phyloP scores from a whole-genome alignment of 2,329 filamentous ascomycete species.

The Penicillium rolfsii region DNA sequence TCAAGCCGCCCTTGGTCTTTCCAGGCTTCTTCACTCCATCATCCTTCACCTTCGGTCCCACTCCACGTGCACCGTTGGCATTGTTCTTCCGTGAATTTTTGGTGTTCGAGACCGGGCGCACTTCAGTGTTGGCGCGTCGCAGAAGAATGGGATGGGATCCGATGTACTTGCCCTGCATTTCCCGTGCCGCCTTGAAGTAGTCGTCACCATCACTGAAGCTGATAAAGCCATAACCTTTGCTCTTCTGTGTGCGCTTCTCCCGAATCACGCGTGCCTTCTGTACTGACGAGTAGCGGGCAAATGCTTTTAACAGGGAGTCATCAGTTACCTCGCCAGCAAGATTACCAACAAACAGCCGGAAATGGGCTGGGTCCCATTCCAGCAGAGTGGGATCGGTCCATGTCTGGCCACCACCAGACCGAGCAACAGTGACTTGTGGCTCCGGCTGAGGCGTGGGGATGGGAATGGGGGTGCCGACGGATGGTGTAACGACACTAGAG shows the following conservation, averaged over 20 bases:
- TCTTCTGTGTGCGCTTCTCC: conserved; percentile 95
- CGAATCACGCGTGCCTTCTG: conserved; percentile 92
- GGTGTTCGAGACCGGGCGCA: conserved; percentile 73
- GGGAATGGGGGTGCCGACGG: conserved; percentile 48
- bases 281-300: conserved; percentile 82
- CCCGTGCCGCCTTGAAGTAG: conserved; percentile 92
- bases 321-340: conserved; percentile 96
- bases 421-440: conserved; percentile 79
- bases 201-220: conserved; percentile 94
- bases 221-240: conserved; percentile 94
- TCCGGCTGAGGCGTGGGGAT: conserved; percentile 46
- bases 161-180: conserved; percentile 99
- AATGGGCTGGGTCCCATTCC: conserved; percentile 94
- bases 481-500: conserved; percentile 39
- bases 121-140: conserved; percentile 87
- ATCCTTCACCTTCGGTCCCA: conserved; percentile 48
- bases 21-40: conserved; percentile 51
- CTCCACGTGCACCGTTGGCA: conserved; percentile 34
- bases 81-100: conserved; percentile 63
- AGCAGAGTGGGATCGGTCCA: conserved; percentile 89
- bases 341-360: conserved; percentile 95
- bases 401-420: conserved; percentile 84
- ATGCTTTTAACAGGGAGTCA: conserved; percentile 92
- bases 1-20: conserved; percentile 52
- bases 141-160: conserved; percentile 91